Evolutionary conservation across 192 early-diverging fungal genomes (phyloP), one percentile per base, ranked within the genome.

Genomic region (Coemansia javaensis): DNA sequence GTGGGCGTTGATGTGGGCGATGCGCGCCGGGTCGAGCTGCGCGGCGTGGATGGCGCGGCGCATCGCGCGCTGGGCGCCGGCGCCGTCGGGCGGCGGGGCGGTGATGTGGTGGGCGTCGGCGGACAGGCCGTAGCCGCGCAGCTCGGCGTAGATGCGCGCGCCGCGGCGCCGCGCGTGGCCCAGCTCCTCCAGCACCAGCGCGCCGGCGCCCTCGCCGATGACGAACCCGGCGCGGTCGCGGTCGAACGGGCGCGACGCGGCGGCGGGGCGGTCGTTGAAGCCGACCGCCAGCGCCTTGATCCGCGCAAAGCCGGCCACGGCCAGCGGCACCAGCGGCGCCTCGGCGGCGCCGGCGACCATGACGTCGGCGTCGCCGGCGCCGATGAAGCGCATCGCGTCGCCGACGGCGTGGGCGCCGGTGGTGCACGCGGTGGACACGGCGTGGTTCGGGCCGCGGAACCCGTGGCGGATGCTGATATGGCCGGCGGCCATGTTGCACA

Each of bases 401-500:
- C 93, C 95, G 23, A 98, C 83, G 0, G 95, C 79, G 59, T 98
- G 93, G 2, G 93, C 91, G 5, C 95, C 95, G 5, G 95, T 95
- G 2, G 95, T 90, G 53, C 95, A 98, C 1, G 95, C 95, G 0
- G 95, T 98, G 3, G 91, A 87, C 0, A 83, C 89, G 17, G 90
- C 80, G 58, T 94, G 93, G 58, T 94, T 94, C 6, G 95, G 95
- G 0, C 95, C 95, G 67, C 86, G 71, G 49, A 50, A 68, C 12
- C 90, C 90, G 59, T 89, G 82, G 39, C 85, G 85, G 76, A 95
- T 92, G 32, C 86, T 88, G 61, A 98, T 79, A 64, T 90, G 88
- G 4, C 95, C 95, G 0, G 90, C 91, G 1, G 93, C 91, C 87
- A 98, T 88, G 66, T 98, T 98, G 63, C 91, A 85, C 45, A 98